Percentiles rank a stretch among this genome's conserved stretches.
phyloP scores from a whole-genome alignment of 2,329 filamentous ascomycete genomes.

The Ceratocystiopsis minuta region DNA sequence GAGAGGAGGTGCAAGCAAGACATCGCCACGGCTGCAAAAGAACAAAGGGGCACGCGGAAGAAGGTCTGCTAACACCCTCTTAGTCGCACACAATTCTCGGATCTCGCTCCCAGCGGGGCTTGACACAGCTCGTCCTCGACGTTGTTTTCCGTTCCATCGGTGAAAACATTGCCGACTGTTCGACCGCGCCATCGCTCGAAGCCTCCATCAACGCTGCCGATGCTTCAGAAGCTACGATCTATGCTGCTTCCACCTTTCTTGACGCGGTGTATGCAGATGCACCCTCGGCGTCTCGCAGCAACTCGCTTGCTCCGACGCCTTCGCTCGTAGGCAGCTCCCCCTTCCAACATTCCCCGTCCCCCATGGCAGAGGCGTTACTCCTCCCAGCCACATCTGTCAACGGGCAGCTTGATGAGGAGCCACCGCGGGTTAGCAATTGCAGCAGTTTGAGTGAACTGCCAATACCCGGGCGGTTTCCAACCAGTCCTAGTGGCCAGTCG shows the following conservation, averaged over 20 bases:
- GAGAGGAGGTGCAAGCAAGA: constrained; percentile 6
- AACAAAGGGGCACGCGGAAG: background rate
- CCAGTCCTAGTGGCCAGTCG: constrained; percentile 4
- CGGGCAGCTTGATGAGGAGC: background rate
- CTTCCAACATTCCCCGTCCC: background rate
- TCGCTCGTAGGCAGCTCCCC: no score
- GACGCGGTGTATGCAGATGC: constrained; percentile 59
- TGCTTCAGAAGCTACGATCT: constrained; percentile 61
- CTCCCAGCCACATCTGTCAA: background rate
- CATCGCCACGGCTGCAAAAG: background rate
- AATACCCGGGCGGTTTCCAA: constrained; percentile 10
- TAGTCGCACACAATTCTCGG: constrained; percentile 96
- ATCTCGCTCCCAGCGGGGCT: constrained; percentile 65
- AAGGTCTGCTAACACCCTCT: no score
- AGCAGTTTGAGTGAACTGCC: constrained; percentile 9
- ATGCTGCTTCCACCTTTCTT: constrained; percentile 57
- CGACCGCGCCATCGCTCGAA: constrained; percentile 41
- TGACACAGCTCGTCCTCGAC: constrained; percentile 84
- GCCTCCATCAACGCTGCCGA: constrained; percentile 62
- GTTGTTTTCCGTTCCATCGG: constrained; percentile 71
- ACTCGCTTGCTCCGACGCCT: constrained; percentile 47
- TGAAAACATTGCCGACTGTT: constrained; percentile 47
- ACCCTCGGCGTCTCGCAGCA: constrained; percentile 34
- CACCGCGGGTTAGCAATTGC: background rate
- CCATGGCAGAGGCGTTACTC: background rate